Conservation (phyloP, 2,329 filamentous ascomycete genomes). For the Alternaria rosae region DNA sequence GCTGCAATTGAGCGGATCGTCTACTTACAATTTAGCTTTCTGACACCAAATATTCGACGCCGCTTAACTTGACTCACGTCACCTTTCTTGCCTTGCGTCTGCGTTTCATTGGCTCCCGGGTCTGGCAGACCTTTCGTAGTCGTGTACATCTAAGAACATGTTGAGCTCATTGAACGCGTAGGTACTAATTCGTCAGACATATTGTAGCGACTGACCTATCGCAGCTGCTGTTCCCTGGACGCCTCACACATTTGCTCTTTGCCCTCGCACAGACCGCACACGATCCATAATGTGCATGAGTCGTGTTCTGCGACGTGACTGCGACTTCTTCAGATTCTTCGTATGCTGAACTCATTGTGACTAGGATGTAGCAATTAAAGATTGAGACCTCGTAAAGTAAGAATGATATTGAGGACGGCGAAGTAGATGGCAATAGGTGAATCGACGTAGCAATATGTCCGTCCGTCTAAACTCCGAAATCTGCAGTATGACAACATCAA, state of each 20-base stretch:
- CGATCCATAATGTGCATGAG: background rate
- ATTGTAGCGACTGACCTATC: background rate
- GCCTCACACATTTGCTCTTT: background rate
- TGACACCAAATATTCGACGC: fast-evolving
- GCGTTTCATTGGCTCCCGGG: background rate
- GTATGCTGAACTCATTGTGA: background rate
- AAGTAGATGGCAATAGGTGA: background rate
- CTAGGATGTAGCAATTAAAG: background rate
- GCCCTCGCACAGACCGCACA: background rate
- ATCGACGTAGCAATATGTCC: background rate
- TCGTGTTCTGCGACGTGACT: background rate
- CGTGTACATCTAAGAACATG: background rate
- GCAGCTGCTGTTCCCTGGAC: background rate
- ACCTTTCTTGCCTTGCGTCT: background rate
- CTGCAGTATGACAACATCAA: background rate
- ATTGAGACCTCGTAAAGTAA: background rate
- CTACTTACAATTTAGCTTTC: background rate
- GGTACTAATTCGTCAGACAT: background rate
- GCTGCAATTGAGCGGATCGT: background rate
- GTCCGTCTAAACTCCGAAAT: conserved; percentile 1
- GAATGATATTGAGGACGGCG: background rate
- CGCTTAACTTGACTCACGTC: background rate
- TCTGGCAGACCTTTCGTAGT: background rate
- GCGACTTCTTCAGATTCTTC: background rate
- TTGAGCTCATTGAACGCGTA: background rate